A percentile compares a stretch with the other conserved stretches of the same genome.
phyloP scores from a whole-genome alignment of 179 eudicot genomes.

The Patellifolia procumbens region DNA sequence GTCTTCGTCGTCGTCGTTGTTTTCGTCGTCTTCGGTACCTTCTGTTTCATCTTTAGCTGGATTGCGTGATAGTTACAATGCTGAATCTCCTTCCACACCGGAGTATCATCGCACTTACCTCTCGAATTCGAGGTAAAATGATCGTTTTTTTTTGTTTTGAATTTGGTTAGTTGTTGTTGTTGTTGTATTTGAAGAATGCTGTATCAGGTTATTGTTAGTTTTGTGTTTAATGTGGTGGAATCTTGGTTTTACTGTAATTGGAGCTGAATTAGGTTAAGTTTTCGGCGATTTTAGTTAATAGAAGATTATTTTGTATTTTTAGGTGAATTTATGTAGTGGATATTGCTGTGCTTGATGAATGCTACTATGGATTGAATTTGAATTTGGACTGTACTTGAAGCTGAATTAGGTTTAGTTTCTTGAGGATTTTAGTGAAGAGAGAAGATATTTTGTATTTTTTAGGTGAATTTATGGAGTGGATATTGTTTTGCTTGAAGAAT shows the following conservation, averaged over 20 bases:
- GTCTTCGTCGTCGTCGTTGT: slow-evolving; percentile 14
- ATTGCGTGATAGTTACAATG: slow-evolving; percentile 18
- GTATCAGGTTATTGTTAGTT: not conserved
- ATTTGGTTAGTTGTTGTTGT: not conserved
- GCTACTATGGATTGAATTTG: not conserved
- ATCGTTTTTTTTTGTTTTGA: not conserved
- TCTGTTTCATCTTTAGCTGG: slow-evolving; percentile 1
- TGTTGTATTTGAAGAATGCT: not conserved
- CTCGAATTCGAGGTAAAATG: slow-evolving; percentile 7
- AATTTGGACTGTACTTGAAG: not conserved
- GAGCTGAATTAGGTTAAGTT: not conserved
- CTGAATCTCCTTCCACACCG: slow-evolving; percentile 9
- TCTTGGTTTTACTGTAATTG: not conserved
- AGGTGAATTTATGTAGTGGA: not conserved
- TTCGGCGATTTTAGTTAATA: no score
- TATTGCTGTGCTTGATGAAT: not conserved
- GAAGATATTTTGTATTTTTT: no score
- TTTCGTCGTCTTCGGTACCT: slow-evolving; percentile 36
- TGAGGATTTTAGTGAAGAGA: no score
- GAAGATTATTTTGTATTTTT: no score
- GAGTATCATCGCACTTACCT: slow-evolving; percentile 9
- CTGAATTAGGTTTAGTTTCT: not conserved
- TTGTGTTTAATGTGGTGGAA: not conserved
- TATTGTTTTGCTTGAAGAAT: not conserved
- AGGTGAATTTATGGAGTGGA: not conserved